Base-by-base conservation (phyloP, 306 rosid species). In the Citrullus amarus region DNA sequence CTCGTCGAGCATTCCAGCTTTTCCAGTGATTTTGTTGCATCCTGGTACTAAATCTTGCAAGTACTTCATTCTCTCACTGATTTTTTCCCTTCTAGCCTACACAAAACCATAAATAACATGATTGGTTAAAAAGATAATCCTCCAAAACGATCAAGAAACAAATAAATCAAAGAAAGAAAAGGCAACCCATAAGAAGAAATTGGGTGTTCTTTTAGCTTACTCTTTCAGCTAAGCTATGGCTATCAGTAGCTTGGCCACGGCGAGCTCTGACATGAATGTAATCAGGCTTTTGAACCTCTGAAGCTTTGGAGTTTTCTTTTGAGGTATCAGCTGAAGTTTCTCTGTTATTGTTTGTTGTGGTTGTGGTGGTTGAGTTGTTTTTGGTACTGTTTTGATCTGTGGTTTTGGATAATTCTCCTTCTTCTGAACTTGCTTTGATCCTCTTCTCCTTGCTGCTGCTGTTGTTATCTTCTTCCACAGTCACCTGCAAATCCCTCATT, bases 1-100 rank as follows among this genome's bases (percentile, higher is more conserved):
- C 85, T 95, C 99, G 76, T 95, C 99, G 0, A 95, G 97, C 99
- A 95, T 95, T 79, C 99, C 97, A 39, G 99, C 99, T 86, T 95
- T 95, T 77, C 97, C 97, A 2, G 97, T 87, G 82, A 95, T 88
- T 82, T 92, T 95, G 86, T 95, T 91, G 82, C 99, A 95, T 2
- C 99, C 99, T 2, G 99, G 99, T 53, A 95, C 99, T 80, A 95
- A 88, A 90, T 92, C 97, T 85, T 95, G 97, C 69, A 95, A 82
- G 85, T 89, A 91, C 87, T 88, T 92, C 99, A 92, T 92, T 84
- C 99, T 89, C 85, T 95, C 99, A 9, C 99, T 92, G 9, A 95
- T 95, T 58, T 91, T 95, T 75, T 95, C 99, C 82, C 99, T 92
- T 81, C 97, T 89, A 9, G 92, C 98, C 97, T 95, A 84, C 75